A percentile compares a stretch with the other conserved stretches of the same genome.
phyloP scores from a whole-genome alignment of 2,329 filamentous ascomycete species.

The Pyrenochaeta sp. region DNA sequence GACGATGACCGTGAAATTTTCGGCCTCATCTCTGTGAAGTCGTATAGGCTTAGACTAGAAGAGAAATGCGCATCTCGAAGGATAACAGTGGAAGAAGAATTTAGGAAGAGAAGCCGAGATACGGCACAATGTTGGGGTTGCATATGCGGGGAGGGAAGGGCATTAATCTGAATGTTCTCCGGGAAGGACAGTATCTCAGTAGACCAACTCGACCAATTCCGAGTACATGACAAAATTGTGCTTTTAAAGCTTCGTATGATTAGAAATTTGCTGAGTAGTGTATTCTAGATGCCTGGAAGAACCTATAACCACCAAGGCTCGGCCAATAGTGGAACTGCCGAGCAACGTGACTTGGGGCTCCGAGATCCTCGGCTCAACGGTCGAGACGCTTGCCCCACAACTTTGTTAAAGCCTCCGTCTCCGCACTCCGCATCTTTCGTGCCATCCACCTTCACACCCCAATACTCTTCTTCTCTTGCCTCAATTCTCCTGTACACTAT shows the following conservation, averaged over 20 bases:
- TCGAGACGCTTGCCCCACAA: slow-evolving; percentile 19
- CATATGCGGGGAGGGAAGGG: too few species aligned
- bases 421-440: slow-evolving; percentile 17
- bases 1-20: too few species aligned
- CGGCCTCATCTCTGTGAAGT: too few species aligned
- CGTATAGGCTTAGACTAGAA: too few species aligned
- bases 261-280: background rate
- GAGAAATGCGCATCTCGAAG: too few species aligned
- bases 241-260: background rate
- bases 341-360: slow-evolving; percentile 14
- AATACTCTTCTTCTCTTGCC: background rate
- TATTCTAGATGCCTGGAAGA: background rate
- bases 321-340: slow-evolving; percentile 15
- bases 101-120: too few species aligned
- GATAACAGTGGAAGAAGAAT: too few species aligned
- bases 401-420: slow-evolving; percentile 24
- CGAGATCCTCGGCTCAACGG: slow-evolving; percentile 17
- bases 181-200: too few species aligned
- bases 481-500: background rate
- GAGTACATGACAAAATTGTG: too few species aligned
- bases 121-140: too few species aligned
- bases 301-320: background rate
- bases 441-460: background rate
- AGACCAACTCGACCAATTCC: too few species aligned
- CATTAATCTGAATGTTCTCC: too few species aligned